These are phyloP conservation scores for Chernovozyma sophiae-reginae DNA, from an alignment of 1,139 yeast species.

Conservation along the genomic window DNA sequence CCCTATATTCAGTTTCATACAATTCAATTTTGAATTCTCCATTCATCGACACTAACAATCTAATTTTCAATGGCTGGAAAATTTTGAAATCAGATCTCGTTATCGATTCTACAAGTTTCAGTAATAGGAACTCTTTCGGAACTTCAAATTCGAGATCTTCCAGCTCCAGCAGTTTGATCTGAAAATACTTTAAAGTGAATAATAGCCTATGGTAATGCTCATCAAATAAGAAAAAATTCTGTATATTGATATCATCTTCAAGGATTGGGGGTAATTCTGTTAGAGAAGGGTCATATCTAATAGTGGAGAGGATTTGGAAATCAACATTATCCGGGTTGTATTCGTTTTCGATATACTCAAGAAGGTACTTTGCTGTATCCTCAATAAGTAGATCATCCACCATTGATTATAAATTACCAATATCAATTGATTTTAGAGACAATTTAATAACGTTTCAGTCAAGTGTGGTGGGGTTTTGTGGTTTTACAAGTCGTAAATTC, in stretches of 20 bases:
- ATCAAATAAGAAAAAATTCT: conserved; percentile 55
- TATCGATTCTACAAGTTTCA: conserved; percentile 43
- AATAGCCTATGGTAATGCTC: conserved; percentile 62
- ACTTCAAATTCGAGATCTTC: conserved; percentile 27
- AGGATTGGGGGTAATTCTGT: conserved; percentile 22
- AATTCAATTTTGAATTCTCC: conserved; percentile 56
- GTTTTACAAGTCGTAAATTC: no score
- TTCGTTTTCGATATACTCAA: conserved; percentile 14
- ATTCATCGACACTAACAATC: conserved; percentile 46
- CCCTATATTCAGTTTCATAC: conserved; percentile 30
- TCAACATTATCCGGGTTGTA: conserved; percentile 20
- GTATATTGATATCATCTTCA: conserved; percentile 22
- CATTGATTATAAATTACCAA: no score
- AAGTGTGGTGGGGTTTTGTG: no score
- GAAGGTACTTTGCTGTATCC: conserved; percentile 1
- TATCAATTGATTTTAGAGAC: no score
- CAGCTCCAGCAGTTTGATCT: conserved; percentile 16
- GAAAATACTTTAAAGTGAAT: conserved; percentile 52
- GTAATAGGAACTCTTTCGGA: conserved; percentile 37
- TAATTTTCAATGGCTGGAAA: conserved; percentile 49
- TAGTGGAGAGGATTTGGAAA: conserved; percentile 61
- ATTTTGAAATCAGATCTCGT: conserved; percentile 21
- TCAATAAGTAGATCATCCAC: not conserved
- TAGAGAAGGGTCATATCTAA: conserved; percentile 66
- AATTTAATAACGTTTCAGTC: no score